A percentile compares a stretch with the other conserved stretches of the same genome.
phyloP scores from a whole-genome alignment of 2,329 filamentous ascomycete species.

The Xylaria sp. region DNA sequence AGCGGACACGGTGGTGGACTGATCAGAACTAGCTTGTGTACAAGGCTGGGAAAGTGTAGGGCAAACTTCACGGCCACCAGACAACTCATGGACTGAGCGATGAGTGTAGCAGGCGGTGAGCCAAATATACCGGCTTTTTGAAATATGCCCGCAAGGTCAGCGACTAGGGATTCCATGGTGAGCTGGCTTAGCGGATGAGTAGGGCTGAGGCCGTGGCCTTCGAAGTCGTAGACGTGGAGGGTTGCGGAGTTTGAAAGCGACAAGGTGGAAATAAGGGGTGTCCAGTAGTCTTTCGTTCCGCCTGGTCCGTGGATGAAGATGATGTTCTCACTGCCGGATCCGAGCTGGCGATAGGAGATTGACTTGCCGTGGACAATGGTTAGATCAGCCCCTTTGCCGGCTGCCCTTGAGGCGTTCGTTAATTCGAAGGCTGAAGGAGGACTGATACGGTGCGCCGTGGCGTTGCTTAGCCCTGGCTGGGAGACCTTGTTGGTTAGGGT shows the following conservation, averaged over 20 bases:
- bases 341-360: constrained; percentile 14
- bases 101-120: constrained; percentile 22
- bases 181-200: constrained; percentile 33
- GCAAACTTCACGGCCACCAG: constrained; percentile 27
- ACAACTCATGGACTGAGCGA: constrained; percentile 32
- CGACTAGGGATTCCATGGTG: constrained; percentile 22
- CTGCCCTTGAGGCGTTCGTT: constrained; percentile 17
- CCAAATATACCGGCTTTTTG: constrained; percentile 10
- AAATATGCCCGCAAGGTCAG: constrained; percentile 28
- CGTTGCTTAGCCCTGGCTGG: constrained; percentile 6
- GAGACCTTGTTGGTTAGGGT: constrained; percentile 31
- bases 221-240: constrained; percentile 34
- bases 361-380: constrained; percentile 26
- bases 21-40: constrained; percentile 24
- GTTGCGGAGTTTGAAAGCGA: not conserved
- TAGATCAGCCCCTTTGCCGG: constrained; percentile 7
- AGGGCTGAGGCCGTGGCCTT: constrained; percentile 34
- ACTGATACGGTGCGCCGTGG: not conserved
- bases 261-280: constrained; percentile 21
- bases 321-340: constrained; percentile 20
- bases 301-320: constrained; percentile 33
- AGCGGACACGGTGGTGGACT: constrained; percentile 17
- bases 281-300: constrained; percentile 33
- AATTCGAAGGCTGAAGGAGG: constrained; percentile 25
- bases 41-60: constrained; percentile 11